Conservation (phyloP, 345 rosid genomes). For the Clausena lansium region DNA sequence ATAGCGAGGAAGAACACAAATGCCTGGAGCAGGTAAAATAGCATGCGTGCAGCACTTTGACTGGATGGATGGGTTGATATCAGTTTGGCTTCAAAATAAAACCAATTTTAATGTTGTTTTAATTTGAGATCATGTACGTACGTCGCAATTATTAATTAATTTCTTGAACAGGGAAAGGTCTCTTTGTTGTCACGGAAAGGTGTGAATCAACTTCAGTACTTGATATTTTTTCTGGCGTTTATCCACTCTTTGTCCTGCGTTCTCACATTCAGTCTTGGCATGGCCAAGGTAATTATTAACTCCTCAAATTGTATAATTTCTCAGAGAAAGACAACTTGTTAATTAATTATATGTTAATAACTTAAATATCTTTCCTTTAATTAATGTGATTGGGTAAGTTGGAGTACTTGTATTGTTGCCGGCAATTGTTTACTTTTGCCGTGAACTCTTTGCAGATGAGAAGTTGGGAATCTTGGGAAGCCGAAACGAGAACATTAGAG, state of each 20-base stretch:
- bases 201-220: conserved; percentile 43
- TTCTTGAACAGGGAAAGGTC: conserved; percentile 44
- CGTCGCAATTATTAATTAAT: not conserved
- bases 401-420: conserved; percentile 9
- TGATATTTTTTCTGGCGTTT: conserved; percentile 53
- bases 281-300: conserved; percentile 50
- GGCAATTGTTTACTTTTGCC: not conserved
- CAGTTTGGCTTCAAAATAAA: no score
- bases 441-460: conserved; percentile 39
- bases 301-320: no score
- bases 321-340: no score
- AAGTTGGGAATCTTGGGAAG: conserved; percentile 64
- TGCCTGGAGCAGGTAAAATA: conserved; percentile 39
- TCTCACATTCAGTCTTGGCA: conserved; percentile 53
- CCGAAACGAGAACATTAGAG: conserved; percentile 52
- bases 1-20: conserved; percentile 40
- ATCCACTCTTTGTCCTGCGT: conserved; percentile 50
- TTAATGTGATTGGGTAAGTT: not conserved
- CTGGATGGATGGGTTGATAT: not conserved
- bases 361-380: no score
- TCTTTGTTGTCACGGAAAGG: conserved; percentile 50
- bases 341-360: no score
- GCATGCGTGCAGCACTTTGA: not conserved
- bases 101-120: not conserved
- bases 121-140: not conserved